phyloP scores from a whole-genome alignment of 2,329 filamentous ascomycete genomes.

The Ascochyta pisi region DNA sequence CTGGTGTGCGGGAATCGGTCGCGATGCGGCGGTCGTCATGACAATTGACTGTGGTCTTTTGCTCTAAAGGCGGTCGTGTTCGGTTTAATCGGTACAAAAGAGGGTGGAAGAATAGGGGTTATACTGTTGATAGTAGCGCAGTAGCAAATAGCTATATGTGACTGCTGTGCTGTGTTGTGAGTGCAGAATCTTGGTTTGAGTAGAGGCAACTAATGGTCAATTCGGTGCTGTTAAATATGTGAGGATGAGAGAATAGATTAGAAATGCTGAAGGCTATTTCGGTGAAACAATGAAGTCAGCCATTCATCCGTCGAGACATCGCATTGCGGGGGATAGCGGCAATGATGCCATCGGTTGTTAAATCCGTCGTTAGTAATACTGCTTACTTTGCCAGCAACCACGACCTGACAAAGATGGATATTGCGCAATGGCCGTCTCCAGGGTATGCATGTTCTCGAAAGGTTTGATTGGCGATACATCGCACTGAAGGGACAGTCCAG shows the following conservation, averaged over 20 bases:
- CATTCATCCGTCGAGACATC: slow-evolving; percentile 17
- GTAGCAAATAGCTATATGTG: slow-evolving; percentile 7
- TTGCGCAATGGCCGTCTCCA: slow-evolving; percentile 31
- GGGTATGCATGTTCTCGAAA: not conserved
- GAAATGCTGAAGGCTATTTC: slow-evolving; percentile 31
- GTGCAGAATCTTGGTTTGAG: slow-evolving; percentile 11
- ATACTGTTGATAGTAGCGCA: slow-evolving; percentile 9
- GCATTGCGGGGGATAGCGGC: slow-evolving; percentile 30
- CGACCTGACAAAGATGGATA: slow-evolving; percentile 36
- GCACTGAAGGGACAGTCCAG: not conserved
- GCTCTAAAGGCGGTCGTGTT: not conserved
- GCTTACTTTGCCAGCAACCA: slow-evolving; percentile 22
- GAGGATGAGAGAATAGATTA: slow-evolving; percentile 26
- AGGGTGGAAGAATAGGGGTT: slow-evolving; percentile 1
- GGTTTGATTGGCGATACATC: not conserved
- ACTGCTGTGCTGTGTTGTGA: not conserved
- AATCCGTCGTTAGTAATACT: slow-evolving; percentile 41
- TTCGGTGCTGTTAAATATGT: slow-evolving; percentile 30
- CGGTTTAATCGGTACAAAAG: slow-evolving; percentile 6
- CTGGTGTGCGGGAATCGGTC: slow-evolving; percentile 53
- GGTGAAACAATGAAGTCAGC: slow-evolving; percentile 6
- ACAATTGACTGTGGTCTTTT: slow-evolving; percentile 27
- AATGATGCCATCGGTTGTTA: slow-evolving; percentile 48
- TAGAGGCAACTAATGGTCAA: not conserved
- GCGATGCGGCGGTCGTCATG: slow-evolving; percentile 53